These are phyloP conservation scores for Leccinum ochraceum DNA, from an alignment of 768 basidiomycete genomes.

Conservation along the genomic window DNA sequence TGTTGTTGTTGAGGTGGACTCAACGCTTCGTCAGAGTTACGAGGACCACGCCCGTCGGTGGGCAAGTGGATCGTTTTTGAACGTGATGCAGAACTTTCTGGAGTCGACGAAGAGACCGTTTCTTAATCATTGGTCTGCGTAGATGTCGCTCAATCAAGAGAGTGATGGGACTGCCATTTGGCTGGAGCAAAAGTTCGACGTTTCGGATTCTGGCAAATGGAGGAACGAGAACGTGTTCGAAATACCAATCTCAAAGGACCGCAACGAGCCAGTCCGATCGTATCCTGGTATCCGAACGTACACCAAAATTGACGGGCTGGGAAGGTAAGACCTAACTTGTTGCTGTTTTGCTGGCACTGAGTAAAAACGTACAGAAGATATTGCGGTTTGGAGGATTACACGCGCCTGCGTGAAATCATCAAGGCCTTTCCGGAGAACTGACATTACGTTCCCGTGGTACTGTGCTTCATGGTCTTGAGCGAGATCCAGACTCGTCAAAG, in stretches of 20 bases:
- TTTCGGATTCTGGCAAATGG: slow-evolving; percentile 67
- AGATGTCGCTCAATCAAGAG: slow-evolving; percentile 73
- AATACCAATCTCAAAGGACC: slow-evolving; percentile 42
- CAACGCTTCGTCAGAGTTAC: slow-evolving; percentile 53
- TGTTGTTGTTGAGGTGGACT: background rate
- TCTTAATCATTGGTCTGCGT: slow-evolving; percentile 56
- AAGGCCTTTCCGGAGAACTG: slow-evolving; percentile 52
- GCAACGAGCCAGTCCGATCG: slow-evolving; percentile 16
- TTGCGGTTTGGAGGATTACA: slow-evolving; percentile 68
- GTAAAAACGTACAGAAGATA: slow-evolving; percentile 52
- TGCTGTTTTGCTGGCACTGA: slow-evolving; percentile 3
- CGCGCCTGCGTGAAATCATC: slow-evolving; percentile 68
- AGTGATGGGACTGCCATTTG: slow-evolving; percentile 79
- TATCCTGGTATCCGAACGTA: slow-evolving; percentile 81
- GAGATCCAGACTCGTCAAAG: slow-evolving; percentile 36
- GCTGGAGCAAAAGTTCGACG: slow-evolving; percentile 74
- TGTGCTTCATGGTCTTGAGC: slow-evolving; percentile 59
- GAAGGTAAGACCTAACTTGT: slow-evolving; percentile 46
- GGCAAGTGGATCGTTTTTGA: slow-evolving; percentile 71
- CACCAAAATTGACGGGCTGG: slow-evolving; percentile 60
- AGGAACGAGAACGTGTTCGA: slow-evolving; percentile 57
- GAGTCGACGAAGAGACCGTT: slow-evolving; percentile 31
- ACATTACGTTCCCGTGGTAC: slow-evolving; percentile 63
- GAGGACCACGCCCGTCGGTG: slow-evolving; percentile 72
- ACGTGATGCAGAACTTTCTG: slow-evolving; percentile 37